Evolutionary conservation across 805 yeast genomes (phyloP), one percentile per base, ranked within the genome.

Genomic region (Jamesozyma hellenica): DNA sequence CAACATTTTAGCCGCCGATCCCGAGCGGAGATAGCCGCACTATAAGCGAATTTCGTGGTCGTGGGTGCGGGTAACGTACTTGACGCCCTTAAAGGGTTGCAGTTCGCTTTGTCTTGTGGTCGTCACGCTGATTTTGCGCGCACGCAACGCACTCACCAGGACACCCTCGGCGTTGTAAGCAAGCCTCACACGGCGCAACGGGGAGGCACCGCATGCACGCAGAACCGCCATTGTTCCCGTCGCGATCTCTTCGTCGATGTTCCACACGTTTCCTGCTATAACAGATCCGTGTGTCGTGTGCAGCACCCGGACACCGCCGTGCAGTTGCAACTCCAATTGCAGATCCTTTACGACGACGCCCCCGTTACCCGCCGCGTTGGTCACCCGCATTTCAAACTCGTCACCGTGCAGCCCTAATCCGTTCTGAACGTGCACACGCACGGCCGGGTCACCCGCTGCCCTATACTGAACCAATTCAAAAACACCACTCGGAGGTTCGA

Each of bases 401-500:
- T 63, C 66, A n/a, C 51, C 47, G 31, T 21, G 23, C 23, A 21
- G 8, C 8, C 23, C 23, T 8, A 21, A 21, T 21, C 23, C 23
- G 8, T 21, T 21, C 8, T 21, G 23, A 6, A 21, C 23, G 8
- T 21, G 23, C 5, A 21, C 23, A 6, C 23, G 5, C 8, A 21
- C 8, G 23, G 8, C 23, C 8, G 23, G 8, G 23, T 4, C 18
- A n/a, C 80, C 51, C 46, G 82, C 82, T 25, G 82, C 57, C 5
- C 71, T 66, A 58, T 88, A 88, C 9, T 72, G 60, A 70, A 79
- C 72, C 17, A 88, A 55, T 3, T 69, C 65, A 31, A 76, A 74
- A 42, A 65, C 70, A 6, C 94, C 96, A 59, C 90, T 96, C 0
- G 97, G 95, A 4, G 97, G 98, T 15, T 82, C 70, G 52, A 21